phyloP scores from a whole-genome alignment of 495 filamentous ascomycete species.

The Lasiosphaeria hispida region DNA sequence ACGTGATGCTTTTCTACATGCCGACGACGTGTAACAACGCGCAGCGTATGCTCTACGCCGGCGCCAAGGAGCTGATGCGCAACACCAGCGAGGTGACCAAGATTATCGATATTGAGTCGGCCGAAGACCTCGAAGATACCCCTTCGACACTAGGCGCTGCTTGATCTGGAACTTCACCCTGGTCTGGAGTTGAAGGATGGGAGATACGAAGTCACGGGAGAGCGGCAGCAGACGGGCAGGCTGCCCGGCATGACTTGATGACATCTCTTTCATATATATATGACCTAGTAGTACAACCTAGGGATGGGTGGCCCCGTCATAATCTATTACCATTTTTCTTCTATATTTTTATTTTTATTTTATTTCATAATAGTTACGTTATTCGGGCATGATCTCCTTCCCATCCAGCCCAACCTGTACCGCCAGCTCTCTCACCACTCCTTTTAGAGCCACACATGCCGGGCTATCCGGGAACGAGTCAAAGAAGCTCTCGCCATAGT shows the following conservation, averaged over 20 bases:
- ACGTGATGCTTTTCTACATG: conserved; percentile 90
- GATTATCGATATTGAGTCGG: conserved; percentile 73
- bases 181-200: not conserved
- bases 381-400: conserved; percentile 36
- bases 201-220: not conserved
- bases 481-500: conserved; percentile 97
- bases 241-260: not conserved
- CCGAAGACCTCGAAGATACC: conserved; percentile 74
- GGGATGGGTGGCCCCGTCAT: not conserved
- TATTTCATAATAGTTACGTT: conserved; percentile 16
- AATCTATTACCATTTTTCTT: not conserved
- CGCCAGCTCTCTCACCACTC: conserved; percentile 69
- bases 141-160: conserved; percentile 61
- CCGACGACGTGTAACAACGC: conserved; percentile 83
- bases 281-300: not conserved
- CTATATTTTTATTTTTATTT: conserved; percentile 14
- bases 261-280: not conserved
- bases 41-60: conserved; percentile 88
- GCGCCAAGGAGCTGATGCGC: conserved; percentile 91
- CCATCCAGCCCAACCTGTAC: conserved; percentile 58
- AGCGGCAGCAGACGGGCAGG: not conserved
- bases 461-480: conserved; percentile 90
- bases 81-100: conserved; percentile 81
- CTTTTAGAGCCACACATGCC: conserved; percentile 71
- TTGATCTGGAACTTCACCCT: conserved; percentile 8